Evolutionary conservation across 352 stramenopile genomes (phyloP).

Genomic region (Pythium pyrilobum): DNA sequence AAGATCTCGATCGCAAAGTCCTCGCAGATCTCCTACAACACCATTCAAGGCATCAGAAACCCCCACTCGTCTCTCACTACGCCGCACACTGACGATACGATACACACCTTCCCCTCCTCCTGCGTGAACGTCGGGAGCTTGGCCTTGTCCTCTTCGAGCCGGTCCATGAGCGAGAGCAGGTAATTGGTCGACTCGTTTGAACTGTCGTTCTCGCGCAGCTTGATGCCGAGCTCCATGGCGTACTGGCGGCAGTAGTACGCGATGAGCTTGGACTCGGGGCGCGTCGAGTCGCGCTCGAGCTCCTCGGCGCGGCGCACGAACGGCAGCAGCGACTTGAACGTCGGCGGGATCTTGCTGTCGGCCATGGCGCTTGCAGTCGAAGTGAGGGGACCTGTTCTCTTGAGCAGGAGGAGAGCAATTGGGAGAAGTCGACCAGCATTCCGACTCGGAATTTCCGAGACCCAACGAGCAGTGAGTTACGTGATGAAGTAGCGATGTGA

Average conservation of each 20-base stretch:
- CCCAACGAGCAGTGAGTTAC: not conserved
- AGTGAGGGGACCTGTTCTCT: not conserved
- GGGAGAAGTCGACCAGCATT: conserved; percentile 23
- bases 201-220: conserved; percentile 71
- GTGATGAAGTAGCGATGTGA: conserved; percentile 22
- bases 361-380: conserved; percentile 25
- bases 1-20: conserved; percentile 93
- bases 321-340: conserved; percentile 92
- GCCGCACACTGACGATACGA: not conserved
- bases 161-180: conserved; percentile 86
- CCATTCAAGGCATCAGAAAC: not conserved
- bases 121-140: conserved; percentile 88
- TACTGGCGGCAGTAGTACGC: conserved; percentile 93
- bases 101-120: conserved; percentile 85
- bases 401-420: not conserved
- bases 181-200: conserved; percentile 85
- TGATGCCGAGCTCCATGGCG: conserved; percentile 86
- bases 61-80: not conserved
- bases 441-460: conserved; percentile 11
- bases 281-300: conserved; percentile 88
- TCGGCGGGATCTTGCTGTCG: conserved; percentile 82
- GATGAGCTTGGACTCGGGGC: conserved; percentile 92
- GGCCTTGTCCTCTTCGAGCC: conserved; percentile 90
- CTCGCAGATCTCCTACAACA: conserved; percentile 66
- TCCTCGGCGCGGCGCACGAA: conserved; percentile 95